Conservation (phyloP, 345 rosid species). For the Stellera chamaejasme region DNA sequence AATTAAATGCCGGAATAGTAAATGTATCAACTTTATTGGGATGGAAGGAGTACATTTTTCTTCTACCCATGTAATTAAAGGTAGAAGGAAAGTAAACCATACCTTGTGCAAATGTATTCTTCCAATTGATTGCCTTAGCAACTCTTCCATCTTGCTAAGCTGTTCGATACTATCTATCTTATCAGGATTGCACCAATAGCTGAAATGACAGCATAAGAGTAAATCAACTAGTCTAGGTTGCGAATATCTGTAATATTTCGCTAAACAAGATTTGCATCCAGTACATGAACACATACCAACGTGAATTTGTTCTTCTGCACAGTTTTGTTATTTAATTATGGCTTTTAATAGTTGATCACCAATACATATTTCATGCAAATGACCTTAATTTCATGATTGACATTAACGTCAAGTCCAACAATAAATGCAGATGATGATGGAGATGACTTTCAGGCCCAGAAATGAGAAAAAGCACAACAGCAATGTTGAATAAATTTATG, state of each 20-base stretch:
- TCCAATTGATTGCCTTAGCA: slow-evolving; percentile 54
- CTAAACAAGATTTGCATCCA: background rate
- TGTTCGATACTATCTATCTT: slow-evolving; percentile 57
- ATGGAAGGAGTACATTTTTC: background rate
- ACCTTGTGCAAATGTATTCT: slow-evolving; percentile 55
- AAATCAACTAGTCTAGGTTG: background rate
- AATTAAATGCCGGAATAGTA: background rate
- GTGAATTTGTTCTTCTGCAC: no score
- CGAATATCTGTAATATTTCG: background rate
- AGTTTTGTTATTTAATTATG: background rate
- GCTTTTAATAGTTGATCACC: no score
- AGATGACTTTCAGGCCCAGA: no score
- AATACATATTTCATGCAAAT: no score
- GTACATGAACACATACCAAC: no score
- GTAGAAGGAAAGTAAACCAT: slow-evolving; percentile 7
- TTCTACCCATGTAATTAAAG: background rate
- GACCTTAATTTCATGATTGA: no score
- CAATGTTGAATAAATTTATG: no score
- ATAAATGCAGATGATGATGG: no score
- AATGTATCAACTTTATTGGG: slow-evolving; percentile 4
- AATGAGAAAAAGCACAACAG: no score
- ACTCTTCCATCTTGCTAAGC: slow-evolving; percentile 70
- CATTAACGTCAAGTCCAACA: no score
- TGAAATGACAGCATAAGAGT: slow-evolving; percentile 23
- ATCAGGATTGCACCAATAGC: slow-evolving; percentile 68